Percentiles rank a stretch among this genome's conserved stretches.
Evolutionary conservation across 1,139 yeast genomes (phyloP).

Genomic region (Blastobotrys arbuscula): DNA sequence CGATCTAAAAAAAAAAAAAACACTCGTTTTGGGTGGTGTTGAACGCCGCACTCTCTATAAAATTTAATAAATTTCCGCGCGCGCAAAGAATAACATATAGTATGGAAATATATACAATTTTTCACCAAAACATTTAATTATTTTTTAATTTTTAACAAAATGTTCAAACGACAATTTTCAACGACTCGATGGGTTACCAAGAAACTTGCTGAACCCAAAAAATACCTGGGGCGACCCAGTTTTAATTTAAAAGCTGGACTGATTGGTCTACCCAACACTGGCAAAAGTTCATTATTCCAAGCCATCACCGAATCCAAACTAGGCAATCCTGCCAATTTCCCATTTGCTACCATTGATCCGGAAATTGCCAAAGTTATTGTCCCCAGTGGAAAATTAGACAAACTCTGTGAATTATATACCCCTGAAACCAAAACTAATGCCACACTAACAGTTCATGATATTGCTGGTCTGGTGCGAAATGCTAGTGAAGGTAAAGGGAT

Average conservation of each 20-base stretch:
- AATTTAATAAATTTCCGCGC: too few relatives aligned
- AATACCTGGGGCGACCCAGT: conserved; percentile 25
- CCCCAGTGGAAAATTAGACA: conserved; percentile 81
- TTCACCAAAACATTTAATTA: too few relatives aligned
- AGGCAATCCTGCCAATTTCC: conserved; percentile 96
- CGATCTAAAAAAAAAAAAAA: too few relatives aligned
- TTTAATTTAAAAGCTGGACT: conserved; percentile 80
- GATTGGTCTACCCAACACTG: conserved; percentile 89
- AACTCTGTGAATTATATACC: conserved; percentile 59
- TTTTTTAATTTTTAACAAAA: too few relatives aligned
- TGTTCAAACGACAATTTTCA: too few relatives aligned
- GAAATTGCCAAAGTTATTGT: conserved; percentile 94
- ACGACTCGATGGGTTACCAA: neutral
- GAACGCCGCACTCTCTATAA: too few relatives aligned
- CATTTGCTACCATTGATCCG: conserved; percentile 95
- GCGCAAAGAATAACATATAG: too few relatives aligned
- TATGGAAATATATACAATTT: too few relatives aligned
- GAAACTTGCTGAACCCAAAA: neutral
- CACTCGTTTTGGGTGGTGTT: too few relatives aligned
- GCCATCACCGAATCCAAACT: conserved; percentile 74
- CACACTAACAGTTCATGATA: conserved; percentile 81
- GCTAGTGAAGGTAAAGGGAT: conserved; percentile 95
- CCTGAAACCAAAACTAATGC: conserved; percentile 79
- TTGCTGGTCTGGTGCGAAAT: conserved; percentile 94
- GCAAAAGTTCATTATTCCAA: conserved; percentile 69